Conservation (phyloP, 2,329 filamentous ascomycete genomes). For the Colletotrichum horii region DNA sequence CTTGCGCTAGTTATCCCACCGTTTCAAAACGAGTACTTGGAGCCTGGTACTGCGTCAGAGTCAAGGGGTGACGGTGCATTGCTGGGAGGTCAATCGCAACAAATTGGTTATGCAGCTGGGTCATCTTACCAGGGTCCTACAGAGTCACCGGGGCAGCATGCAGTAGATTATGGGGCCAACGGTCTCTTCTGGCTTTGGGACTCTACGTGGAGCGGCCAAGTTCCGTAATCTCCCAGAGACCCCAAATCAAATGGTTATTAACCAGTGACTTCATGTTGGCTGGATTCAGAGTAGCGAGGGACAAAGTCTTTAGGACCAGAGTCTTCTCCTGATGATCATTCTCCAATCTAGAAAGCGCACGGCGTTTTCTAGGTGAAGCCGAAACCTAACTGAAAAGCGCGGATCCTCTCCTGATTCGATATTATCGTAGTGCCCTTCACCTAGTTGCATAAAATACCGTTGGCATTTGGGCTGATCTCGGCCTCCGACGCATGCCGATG, state of each 20-base stretch:
- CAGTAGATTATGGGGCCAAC: background rate
- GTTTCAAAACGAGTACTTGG: background rate
- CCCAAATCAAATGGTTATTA: accelerated
- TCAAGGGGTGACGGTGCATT: background rate
- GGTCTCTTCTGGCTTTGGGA: background rate
- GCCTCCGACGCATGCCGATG: background rate
- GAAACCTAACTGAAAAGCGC: accelerated
- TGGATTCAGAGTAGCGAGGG: background rate
- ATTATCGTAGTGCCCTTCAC: accelerated
- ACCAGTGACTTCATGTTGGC: background rate
- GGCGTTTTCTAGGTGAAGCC: background rate
- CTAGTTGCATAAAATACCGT: background rate
- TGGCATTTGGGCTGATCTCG: background rate
- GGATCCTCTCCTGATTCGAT: background rate
- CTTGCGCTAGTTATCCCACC: background rate
- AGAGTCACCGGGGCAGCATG: background rate
- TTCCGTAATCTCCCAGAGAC: background rate
- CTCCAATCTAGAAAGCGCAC: background rate
- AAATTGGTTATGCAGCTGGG: background rate
- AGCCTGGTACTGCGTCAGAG: background rate
- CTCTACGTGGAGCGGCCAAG: background rate
- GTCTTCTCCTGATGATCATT: background rate
- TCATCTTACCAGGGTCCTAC: background rate
- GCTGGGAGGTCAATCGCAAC: background rate
- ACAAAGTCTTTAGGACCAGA: background rate